These are phyloP conservation scores for Tylopilus subfusipes DNA, from an alignment of 768 basidiomycete genomes.

Conservation along the genomic window DNA sequence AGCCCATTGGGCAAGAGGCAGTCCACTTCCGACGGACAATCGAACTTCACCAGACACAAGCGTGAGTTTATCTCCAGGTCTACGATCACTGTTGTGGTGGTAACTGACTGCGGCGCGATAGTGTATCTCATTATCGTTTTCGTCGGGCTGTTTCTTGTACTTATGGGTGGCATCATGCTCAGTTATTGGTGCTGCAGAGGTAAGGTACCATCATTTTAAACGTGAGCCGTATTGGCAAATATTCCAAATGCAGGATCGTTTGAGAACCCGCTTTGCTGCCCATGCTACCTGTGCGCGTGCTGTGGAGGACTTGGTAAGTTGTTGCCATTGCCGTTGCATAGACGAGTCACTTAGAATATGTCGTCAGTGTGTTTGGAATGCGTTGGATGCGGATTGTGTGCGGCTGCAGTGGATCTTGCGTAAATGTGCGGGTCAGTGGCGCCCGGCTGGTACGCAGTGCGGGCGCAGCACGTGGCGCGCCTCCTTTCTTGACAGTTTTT, in stretches of 20 bases:
- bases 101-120: conserved; percentile 19
- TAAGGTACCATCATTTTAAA: conserved; percentile 13
- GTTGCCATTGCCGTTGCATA: not conserved
- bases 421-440: not conserved
- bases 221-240: not conserved
- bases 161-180: conserved; percentile 54
- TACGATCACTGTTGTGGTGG: not conserved
- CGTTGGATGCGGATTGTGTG: conserved; percentile 66
- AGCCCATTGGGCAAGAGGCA: conserved; percentile 26
- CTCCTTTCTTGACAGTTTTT: not conserved
- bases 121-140: conserved; percentile 66
- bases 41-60: conserved; percentile 41
- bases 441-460: not conserved
- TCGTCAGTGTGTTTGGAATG: conserved; percentile 60
- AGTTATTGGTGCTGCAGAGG: conserved; percentile 67
- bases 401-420: conserved; percentile 39
- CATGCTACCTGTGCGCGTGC: conserved; percentile 70
- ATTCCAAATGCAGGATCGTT: conserved; percentile 41
- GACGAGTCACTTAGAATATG: conserved; percentile 1
- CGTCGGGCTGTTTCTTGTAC: conserved; percentile 55
- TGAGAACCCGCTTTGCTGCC: conserved; percentile 62
- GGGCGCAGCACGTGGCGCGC: not conserved
- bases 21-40: conserved; percentile 13
- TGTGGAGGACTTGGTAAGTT: conserved; percentile 63
- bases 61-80: conserved; percentile 30